phyloP scores from a whole-genome alignment of 495 filamentous ascomycete genomes.

The Tuber calosporum region DNA sequence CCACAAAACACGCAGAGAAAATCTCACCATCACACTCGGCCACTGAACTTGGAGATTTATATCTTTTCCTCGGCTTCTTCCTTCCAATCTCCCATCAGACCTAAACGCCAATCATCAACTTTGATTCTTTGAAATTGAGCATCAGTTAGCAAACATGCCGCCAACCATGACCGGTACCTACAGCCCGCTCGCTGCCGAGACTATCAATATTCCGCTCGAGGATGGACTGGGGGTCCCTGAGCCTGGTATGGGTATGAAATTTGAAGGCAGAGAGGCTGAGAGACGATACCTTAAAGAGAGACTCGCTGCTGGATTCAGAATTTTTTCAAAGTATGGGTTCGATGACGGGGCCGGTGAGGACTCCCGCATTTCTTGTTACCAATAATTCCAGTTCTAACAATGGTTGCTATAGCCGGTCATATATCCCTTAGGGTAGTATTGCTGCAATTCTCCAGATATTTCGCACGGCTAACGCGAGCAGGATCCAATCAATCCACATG shows the following conservation, averaged over 20 bases:
- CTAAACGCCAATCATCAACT: background rate
- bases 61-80: background rate
- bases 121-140: background rate
- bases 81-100: background rate
- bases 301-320: constrained; percentile 63
- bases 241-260: background rate
- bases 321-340: constrained; percentile 63
- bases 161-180: background rate
- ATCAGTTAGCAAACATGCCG: background rate
- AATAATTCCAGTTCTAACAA: background rate
- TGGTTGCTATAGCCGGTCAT: constrained; percentile 23
- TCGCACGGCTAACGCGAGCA: constrained; percentile 15
- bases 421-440: constrained; percentile 24
- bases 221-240: background rate
- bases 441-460: background rate
- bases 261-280: constrained; percentile 40
- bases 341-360: constrained; percentile 62
- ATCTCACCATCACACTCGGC: too few species aligned
- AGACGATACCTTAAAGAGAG: constrained; percentile 64
- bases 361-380: constrained; percentile 22
- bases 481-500: constrained; percentile 61
- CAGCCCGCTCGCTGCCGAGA: background rate
- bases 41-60: too few species aligned
- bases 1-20: too few species aligned
- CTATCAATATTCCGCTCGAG: background rate